Percentiles rank a stretch among this genome's conserved stretches.
Evolutionary conservation across 2,329 filamentous ascomycete genomes (phyloP).

Genomic region (Aspergillus sp.): DNA sequence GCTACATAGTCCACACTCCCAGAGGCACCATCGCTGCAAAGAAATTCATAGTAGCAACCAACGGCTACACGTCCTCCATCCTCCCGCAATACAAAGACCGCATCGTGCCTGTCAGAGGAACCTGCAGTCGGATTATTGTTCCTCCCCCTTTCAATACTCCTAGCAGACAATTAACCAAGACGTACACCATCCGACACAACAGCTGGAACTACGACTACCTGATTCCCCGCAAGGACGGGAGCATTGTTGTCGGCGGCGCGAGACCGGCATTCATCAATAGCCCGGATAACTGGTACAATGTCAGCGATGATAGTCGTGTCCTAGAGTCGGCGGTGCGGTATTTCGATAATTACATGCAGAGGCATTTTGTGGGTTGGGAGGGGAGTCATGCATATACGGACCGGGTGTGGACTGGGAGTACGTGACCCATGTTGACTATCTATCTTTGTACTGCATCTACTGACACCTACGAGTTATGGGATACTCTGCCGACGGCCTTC

Average conservation of each 20-base stretch:
- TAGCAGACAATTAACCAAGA: constrained; percentile 33
- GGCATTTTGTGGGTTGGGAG: constrained; percentile 38
- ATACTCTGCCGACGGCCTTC: constrained; percentile 51
- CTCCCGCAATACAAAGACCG: constrained; percentile 67
- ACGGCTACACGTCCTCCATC: constrained; percentile 78
- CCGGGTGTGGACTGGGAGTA: constrained; percentile 37
- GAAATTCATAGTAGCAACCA: constrained; percentile 74
- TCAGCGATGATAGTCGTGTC: constrained; percentile 50
- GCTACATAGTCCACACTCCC: constrained; percentile 65
- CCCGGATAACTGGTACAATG: constrained; percentile 45
- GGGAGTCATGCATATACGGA: constrained; percentile 31
- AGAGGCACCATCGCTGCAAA: constrained; percentile 66
- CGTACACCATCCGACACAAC: constrained; percentile 63
- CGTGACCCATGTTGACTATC: constrained; percentile 9
- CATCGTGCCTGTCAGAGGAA: constrained; percentile 73
- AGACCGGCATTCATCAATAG: constrained; percentile 45
- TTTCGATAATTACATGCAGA: constrained; percentile 41
- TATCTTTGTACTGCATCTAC: background rate
- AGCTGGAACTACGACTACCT: constrained; percentile 65
- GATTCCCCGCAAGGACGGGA: constrained; percentile 55
- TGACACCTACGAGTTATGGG: constrained; percentile 49
- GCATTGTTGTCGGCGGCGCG: constrained; percentile 63
- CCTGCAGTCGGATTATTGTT: constrained; percentile 34
- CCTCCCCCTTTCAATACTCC: constrained; percentile 13
- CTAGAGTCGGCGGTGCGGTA: constrained; percentile 44